A percentile compares a stretch with the other conserved stretches of the same genome.
phyloP scores from a whole-genome alignment of 768 basidiomycete genomes.

The Nidula microcarpa region DNA sequence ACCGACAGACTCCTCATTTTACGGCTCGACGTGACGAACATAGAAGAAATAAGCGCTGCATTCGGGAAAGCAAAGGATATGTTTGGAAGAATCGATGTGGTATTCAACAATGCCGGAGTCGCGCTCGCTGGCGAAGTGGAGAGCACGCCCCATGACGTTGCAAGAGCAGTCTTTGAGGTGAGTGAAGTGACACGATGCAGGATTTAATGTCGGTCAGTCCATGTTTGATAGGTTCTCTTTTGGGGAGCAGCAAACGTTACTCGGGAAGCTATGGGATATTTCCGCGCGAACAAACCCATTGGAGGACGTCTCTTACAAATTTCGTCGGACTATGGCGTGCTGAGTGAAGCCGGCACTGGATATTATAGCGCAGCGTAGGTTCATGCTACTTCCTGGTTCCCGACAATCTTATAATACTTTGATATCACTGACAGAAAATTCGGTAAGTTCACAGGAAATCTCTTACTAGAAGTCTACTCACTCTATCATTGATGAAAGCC shows the following conservation, averaged over 20 bases:
- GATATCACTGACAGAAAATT: conserved; percentile 8
- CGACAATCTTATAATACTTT: neutral
- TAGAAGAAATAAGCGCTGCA: conserved; percentile 21
- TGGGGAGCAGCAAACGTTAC: conserved; percentile 31
- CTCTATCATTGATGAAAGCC: conserved; percentile 13
- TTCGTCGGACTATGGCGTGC: conserved; percentile 25
- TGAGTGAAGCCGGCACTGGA: conserved; percentile 19
- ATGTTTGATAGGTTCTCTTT: conserved; percentile 15
- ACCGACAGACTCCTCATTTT: conserved; percentile 27
- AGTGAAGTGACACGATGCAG: conserved; percentile 3
- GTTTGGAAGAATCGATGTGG: conserved; percentile 36
- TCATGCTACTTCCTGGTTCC: neutral
- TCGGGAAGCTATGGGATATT: conserved; percentile 23
- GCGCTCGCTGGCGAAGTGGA: conserved; percentile 31
- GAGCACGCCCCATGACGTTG: conserved; percentile 26
- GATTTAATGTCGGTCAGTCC: conserved; percentile 4
- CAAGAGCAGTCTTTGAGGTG: conserved; percentile 34
- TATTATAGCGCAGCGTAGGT: conserved; percentile 19
- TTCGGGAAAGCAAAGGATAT: conserved; percentile 23
- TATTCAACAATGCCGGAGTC: conserved; percentile 39
- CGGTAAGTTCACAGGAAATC: neutral
- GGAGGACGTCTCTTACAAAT: conserved; percentile 36
- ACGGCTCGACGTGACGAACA: conserved; percentile 30
- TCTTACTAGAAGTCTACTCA: neutral
- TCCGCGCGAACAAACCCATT: conserved; percentile 35